phyloP scores from a whole-genome alignment of 192 early-diverging fungal species.

The Pilaira anomala region DNA sequence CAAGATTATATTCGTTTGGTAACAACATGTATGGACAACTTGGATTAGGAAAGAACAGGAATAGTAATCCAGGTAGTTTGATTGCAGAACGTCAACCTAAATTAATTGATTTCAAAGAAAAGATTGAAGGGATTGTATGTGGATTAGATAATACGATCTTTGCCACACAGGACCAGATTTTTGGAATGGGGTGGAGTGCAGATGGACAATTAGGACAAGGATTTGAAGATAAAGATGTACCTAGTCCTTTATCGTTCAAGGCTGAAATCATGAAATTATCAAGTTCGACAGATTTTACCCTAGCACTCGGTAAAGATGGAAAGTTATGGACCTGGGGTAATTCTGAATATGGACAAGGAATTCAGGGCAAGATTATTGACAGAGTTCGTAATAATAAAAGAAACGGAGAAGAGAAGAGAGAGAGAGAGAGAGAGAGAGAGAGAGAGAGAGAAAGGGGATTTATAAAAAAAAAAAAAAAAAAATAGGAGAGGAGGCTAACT shows the following conservation, averaged over 20 bases:
- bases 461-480: constrained; percentile 35
- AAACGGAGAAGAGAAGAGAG: neutral
- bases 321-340: constrained; percentile 73
- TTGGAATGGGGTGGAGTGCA: constrained; percentile 75
- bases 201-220: constrained; percentile 72
- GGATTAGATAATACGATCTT: constrained; percentile 69
- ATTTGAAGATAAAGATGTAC: constrained; percentile 38
- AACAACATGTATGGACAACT: constrained; percentile 70
- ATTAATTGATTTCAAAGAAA: constrained; percentile 28
- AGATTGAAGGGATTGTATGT: constrained; percentile 55
- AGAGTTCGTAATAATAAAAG: constrained; percentile 38
- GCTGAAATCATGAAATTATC: constrained; percentile 45
- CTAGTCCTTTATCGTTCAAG: constrained; percentile 39
- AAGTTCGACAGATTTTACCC: constrained; percentile 65
- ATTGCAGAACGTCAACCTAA: constrained; percentile 26
- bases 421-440: too few relatives aligned
- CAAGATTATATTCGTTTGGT: constrained; percentile 52
- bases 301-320: constrained; percentile 50
- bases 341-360: constrained; percentile 72
- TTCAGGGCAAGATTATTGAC: constrained; percentile 57
- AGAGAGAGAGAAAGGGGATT: neutral
- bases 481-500: constrained; percentile 20
- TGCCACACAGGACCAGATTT: constrained; percentile 42
- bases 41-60: constrained; percentile 46
- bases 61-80: constrained; percentile 21